phyloP scores from a whole-genome alignment of 768 basidiomycete genomes.

The Amanita fuliginea region DNA sequence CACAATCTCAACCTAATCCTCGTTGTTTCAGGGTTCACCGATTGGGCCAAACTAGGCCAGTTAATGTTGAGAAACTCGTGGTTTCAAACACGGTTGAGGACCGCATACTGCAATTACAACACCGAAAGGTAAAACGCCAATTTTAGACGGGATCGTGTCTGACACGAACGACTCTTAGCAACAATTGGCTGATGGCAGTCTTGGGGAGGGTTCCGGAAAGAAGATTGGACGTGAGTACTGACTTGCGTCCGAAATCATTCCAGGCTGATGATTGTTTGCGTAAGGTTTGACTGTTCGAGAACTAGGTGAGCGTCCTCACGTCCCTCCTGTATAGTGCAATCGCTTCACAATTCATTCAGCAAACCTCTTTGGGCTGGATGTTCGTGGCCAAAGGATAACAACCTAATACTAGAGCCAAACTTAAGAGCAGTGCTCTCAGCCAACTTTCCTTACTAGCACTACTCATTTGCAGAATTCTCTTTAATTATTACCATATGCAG shows the following conservation, averaged over 20 bases:
- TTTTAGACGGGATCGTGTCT: not conserved
- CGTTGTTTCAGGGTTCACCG: conserved; percentile 32
- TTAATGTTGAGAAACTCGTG: conserved; percentile 44
- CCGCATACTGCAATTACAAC: conserved; percentile 54
- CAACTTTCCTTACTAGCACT: no score
- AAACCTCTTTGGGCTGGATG: conserved; percentile 34
- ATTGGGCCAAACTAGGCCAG: conserved; percentile 41
- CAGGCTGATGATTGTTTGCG: conserved; percentile 1
- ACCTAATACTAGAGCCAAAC: not conserved
- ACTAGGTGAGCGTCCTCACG: conserved; percentile 22
- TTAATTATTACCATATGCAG: not conserved
- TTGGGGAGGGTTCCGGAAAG: conserved; percentile 52
- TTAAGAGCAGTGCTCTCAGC: not conserved
- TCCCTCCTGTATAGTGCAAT: not conserved
- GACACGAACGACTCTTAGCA: conserved; percentile 19
- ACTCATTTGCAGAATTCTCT: not conserved
- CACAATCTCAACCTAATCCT: not conserved
- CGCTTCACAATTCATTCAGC: conserved; percentile 12
- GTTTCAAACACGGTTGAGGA: conserved; percentile 57
- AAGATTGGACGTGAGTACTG: conserved; percentile 40
- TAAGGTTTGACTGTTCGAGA: conserved; percentile 37
- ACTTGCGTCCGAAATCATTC: not conserved
- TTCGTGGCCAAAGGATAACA: conserved; percentile 17
- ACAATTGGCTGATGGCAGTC: conserved; percentile 45
- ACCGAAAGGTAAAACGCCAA: conserved; percentile 36